Evolutionary conservation across 2,329 filamentous ascomycete genomes (phyloP).

Genomic region (Rosellinia necatrix): DNA sequence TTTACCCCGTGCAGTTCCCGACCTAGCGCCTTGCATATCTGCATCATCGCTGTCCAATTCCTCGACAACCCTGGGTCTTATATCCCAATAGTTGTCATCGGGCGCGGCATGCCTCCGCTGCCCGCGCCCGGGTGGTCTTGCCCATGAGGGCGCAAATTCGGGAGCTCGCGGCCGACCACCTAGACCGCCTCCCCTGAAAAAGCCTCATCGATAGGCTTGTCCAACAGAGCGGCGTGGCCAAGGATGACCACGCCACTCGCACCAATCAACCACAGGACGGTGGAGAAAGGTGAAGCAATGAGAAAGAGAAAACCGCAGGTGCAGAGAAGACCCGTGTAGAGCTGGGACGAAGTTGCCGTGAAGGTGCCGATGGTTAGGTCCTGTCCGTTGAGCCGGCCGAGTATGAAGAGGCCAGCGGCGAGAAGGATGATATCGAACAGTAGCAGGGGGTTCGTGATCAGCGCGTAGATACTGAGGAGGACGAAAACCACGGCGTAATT

Average conservation of each 20-base stretch:
- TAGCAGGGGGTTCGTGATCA: slow-evolving; percentile 84
- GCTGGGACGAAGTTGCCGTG: slow-evolving; percentile 85
- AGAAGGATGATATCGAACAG: slow-evolving; percentile 93
- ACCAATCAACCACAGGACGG: slow-evolving; percentile 93
- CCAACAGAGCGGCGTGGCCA: slow-evolving; percentile 93
- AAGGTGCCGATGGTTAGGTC: slow-evolving; percentile 86
- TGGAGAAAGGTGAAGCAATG: slow-evolving; percentile 81
- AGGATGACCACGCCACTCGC: slow-evolving; percentile 92
- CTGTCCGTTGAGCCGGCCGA: slow-evolving; percentile 84
- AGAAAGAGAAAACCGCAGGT: slow-evolving; percentile 84
- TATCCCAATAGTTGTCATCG: slow-evolving; percentile 50
- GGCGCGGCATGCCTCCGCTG: slow-evolving; percentile 66
- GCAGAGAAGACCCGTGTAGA: slow-evolving; percentile 87
- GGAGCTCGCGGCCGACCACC: slow-evolving; percentile 99
- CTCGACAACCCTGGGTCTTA: slow-evolving; percentile 60
- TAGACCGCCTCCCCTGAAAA: slow-evolving; percentile 99
- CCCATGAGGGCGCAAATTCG: slow-evolving; percentile 89
- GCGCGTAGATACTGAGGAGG: slow-evolving; percentile 94
- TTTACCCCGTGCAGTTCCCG: slow-evolving; percentile 48
- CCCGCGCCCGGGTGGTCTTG: slow-evolving; percentile 97
- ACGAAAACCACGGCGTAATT: slow-evolving; percentile 95
- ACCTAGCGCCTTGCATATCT: slow-evolving; percentile 60
- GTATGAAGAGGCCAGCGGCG: slow-evolving; percentile 83
- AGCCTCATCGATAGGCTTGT: slow-evolving; percentile 99
- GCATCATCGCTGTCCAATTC: slow-evolving; percentile 68